These are phyloP conservation scores for Curvularia verruculosa DNA, from an alignment of 2,329 filamentous ascomycete species.

Conservation along the genomic window DNA sequence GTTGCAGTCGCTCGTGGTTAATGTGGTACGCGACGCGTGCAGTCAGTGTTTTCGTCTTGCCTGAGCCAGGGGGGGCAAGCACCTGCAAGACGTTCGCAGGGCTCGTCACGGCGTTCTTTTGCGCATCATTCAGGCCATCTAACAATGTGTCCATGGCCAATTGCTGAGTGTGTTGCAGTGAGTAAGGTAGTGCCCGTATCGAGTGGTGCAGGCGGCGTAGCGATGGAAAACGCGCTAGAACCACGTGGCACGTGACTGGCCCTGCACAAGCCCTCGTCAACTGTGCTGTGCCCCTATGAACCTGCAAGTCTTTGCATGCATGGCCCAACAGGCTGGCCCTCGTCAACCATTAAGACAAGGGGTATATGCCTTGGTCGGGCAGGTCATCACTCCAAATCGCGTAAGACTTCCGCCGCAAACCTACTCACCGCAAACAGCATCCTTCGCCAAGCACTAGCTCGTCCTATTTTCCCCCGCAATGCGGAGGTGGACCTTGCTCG, in stretches of 20 bases:
- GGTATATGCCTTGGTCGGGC: not conserved
- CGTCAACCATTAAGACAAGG: not conserved
- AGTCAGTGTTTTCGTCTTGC: slow-evolving; percentile 95
- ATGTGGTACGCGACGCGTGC: slow-evolving; percentile 91
- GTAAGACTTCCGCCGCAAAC: slow-evolving; percentile 11
- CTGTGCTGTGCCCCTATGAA: not conserved
- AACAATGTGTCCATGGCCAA: slow-evolving; percentile 61
- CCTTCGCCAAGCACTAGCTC: slow-evolving; percentile 12
- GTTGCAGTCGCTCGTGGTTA: slow-evolving; percentile 71
- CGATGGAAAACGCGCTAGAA: slow-evolving; percentile 12
- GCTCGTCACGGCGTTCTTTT: slow-evolving; percentile 68
- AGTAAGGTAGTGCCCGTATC: not conserved
- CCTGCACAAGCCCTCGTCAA: not conserved
- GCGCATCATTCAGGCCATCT: slow-evolving; percentile 67
- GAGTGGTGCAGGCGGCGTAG: not conserved
- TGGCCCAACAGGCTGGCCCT: not conserved
- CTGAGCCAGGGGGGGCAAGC: slow-evolving; percentile 70
- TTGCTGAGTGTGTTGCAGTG: slow-evolving; percentile 14
- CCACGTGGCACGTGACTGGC: slow-evolving; percentile 8
- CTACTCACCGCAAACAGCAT: not conserved
- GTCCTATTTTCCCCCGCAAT: slow-evolving; percentile 18
- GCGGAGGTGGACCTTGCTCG: slow-evolving; percentile 21
- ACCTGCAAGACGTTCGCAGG: slow-evolving; percentile 65
- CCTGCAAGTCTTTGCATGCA: not conserved
- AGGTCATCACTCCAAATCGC: slow-evolving; percentile 6